A percentile compares a stretch with the other conserved stretches of the same genome.
Evolutionary conservation across 805 yeast species (phyloP).

Genomic region (Barnettozyma botsteinii): DNA sequence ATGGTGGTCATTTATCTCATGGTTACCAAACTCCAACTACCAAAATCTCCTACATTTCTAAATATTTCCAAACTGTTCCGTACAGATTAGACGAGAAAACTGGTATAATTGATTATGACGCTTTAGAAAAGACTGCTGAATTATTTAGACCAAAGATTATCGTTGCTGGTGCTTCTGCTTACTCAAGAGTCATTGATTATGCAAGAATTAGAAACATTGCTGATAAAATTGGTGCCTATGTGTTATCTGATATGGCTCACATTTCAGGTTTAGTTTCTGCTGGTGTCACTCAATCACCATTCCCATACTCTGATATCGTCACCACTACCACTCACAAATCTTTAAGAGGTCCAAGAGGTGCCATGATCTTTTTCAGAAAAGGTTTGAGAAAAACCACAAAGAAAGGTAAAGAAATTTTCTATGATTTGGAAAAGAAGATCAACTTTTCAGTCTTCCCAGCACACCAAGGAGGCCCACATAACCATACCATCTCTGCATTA

Average conservation of each 20-base stretch:
- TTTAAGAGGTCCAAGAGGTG: slow-evolving; percentile 99
- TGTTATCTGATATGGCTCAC: slow-evolving; percentile 97
- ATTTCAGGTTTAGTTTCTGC: slow-evolving; percentile 95
- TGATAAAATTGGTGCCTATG: slow-evolving; percentile 94
- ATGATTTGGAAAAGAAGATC: slow-evolving; percentile 91
- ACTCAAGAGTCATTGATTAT: slow-evolving; percentile 95
- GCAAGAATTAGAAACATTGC: slow-evolving; percentile 95
- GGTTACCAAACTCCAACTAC: slow-evolving; percentile 94
- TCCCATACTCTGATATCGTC: slow-evolving; percentile 94
- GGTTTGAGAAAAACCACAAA: slow-evolving; percentile 87
- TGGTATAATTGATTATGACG: slow-evolving; percentile 94
- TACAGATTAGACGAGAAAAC: slow-evolving; percentile 90
- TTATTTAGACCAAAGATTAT: slow-evolving; percentile 93
- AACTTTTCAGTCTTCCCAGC: slow-evolving; percentile 99
- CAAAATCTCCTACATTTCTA: slow-evolving; percentile 92
- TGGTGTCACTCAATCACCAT: slow-evolving; percentile 92
- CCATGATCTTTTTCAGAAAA: slow-evolving; percentile 97
- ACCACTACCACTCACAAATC: slow-evolving; percentile 99
- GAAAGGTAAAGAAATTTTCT: slow-evolving; percentile 85
- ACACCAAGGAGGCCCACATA: slow-evolving; percentile 99
- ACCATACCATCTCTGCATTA: slow-evolving; percentile 96
- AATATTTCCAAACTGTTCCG: slow-evolving; percentile 98
- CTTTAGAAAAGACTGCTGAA: slow-evolving; percentile 83
- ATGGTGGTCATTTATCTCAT: slow-evolving; percentile 97
- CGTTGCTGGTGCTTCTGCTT: slow-evolving; percentile 98